These are phyloP conservation scores for Lecanicillium sp. DNA, from an alignment of 2,329 filamentous ascomycete genomes.

Conservation along the genomic window DNA sequence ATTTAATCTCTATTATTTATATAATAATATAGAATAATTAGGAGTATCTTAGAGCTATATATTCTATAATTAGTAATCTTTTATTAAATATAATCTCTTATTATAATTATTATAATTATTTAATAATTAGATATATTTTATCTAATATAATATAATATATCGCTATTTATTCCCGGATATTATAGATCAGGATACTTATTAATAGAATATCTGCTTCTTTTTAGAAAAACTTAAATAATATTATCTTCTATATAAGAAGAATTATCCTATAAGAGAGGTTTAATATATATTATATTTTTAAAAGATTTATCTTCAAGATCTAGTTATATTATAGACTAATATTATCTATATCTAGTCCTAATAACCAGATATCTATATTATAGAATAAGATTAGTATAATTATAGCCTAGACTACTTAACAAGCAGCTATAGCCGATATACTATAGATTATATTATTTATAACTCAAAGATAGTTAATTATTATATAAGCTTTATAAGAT, in stretches of 20 bases:
- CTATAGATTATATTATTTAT: background rate
- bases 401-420: constrained; percentile 1
- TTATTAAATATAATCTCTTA: constrained; percentile 2
- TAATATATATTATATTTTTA: constrained; percentile 3
- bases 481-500: background rate
- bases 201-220: constrained; percentile 5
- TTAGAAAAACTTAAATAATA: constrained; percentile 1
- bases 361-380: constrained; percentile 1
- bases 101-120: background rate
- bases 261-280: constrained; percentile 5
- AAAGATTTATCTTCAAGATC: constrained; percentile 4
- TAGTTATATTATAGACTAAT: background rate
- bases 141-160: background rate
- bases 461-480: background rate
- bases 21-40: background rate
- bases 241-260: constrained; percentile 4
- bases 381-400: constrained; percentile 2
- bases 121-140: constrained; percentile 2
- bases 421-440: background rate
- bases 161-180: constrained; percentile 1
- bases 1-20: background rate
- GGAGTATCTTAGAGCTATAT: background rate
- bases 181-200: background rate
- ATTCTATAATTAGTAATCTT: no score
- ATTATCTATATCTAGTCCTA: background rate